Evolutionary conservation across 768 basidiomycete genomes (phyloP).

Genomic region (Macrolepiota fuliginosa): DNA sequence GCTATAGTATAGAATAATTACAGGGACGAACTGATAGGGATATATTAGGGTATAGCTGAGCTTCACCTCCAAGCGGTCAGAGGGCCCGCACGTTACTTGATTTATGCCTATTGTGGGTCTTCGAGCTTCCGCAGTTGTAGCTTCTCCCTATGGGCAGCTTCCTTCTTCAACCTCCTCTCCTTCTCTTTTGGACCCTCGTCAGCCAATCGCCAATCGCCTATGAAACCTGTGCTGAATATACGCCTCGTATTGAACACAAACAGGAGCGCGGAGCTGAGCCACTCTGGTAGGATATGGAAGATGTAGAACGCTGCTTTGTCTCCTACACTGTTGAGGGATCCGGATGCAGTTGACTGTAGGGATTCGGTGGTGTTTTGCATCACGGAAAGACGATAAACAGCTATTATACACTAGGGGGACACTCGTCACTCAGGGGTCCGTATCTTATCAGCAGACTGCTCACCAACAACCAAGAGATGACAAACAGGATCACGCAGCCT

Average conservation of each 20-base stretch:
- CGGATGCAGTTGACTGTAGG: slow-evolving; percentile 27
- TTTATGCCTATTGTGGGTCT: not conserved
- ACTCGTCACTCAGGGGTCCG: not conserved
- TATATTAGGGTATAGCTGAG: no score
- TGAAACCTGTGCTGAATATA: slow-evolving; percentile 30
- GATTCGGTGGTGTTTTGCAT: slow-evolving; percentile 34
- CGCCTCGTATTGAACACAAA: slow-evolving; percentile 30
- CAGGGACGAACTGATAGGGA: no score
- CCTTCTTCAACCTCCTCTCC: slow-evolving; percentile 19
- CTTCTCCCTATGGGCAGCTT: slow-evolving; percentile 18
- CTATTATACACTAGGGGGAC: slow-evolving; percentile 26
- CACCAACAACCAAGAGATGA: slow-evolving; percentile 29
- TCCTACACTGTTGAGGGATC: slow-evolving; percentile 28
- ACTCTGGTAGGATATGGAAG: slow-evolving; percentile 44
- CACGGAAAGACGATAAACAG: slow-evolving; percentile 38
- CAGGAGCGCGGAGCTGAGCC: slow-evolving; percentile 29
- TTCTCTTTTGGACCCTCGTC: slow-evolving; percentile 29
- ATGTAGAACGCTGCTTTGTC: slow-evolving; percentile 42
- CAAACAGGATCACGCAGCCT: slow-evolving; percentile 20
- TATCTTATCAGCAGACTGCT: slow-evolving; percentile 14
- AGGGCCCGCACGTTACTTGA: not conserved
- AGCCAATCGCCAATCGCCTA: slow-evolving; percentile 27
- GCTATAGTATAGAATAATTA: no score
- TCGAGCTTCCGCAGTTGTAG: not conserved
- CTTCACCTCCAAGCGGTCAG: no score